A percentile compares a stretch with the other conserved stretches of the same genome.
These are phyloP conservation scores for Yarrowia sp. DNA, from an alignment of 805 yeast species.

Conservation along the genomic window DNA sequence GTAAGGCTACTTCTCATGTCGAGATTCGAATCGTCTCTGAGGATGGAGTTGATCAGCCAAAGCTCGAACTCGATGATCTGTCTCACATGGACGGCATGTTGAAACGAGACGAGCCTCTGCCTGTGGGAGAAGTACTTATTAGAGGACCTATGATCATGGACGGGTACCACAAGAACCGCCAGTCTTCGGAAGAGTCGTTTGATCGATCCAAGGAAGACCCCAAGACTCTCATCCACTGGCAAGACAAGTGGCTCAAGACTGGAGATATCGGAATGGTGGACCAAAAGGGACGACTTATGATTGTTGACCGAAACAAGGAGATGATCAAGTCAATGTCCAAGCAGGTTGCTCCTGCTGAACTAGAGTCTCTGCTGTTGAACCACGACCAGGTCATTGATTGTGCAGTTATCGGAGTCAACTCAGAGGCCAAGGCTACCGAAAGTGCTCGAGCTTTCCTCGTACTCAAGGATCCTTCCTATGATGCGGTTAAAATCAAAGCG, in stretches of 20 bases:
- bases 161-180: slow-evolving; percentile 58
- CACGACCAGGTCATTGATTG: slow-evolving; percentile 82
- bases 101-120: slow-evolving; percentile 38
- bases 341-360: slow-evolving; percentile 93
- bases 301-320: slow-evolving; percentile 53
- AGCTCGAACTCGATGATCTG: background rate
- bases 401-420: slow-evolving; percentile 79
- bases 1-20: slow-evolving; percentile 10
- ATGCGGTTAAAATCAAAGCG: slow-evolving; percentile 43
- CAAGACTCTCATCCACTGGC: slow-evolving; percentile 8
- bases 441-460: slow-evolving; percentile 52
- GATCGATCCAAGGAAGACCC: slow-evolving; percentile 45
- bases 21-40: slow-evolving; percentile 21
- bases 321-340: slow-evolving; percentile 58
- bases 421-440: slow-evolving; percentile 79
- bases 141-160: slow-evolving; percentile 62
- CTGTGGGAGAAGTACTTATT: slow-evolving; percentile 60
- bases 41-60: slow-evolving; percentile 7
- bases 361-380: slow-evolving; percentile 80
- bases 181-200: slow-evolving; percentile 57
- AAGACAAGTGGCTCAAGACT: slow-evolving; percentile 62
- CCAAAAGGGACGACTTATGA: slow-evolving; percentile 56
- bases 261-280: slow-evolving; percentile 64
- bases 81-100: background rate
- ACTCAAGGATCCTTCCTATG: slow-evolving; percentile 31